Evolutionary conservation across 257 asterid species (phyloP).

Genomic region (Petunia axillaris): DNA sequence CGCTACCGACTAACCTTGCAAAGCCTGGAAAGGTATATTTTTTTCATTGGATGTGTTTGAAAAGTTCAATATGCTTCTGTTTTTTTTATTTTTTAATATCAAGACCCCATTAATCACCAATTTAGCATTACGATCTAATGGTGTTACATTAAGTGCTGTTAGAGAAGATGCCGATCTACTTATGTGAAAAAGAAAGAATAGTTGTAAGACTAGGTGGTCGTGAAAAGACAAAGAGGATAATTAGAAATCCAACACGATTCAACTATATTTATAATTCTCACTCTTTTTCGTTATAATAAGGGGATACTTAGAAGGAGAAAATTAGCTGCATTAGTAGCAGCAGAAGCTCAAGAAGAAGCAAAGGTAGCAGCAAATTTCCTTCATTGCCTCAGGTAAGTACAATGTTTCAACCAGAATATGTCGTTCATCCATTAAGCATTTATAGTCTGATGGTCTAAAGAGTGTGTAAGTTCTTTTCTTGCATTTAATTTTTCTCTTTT

Average conservation of each 20-base stretch:
- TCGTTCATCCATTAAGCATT: not conserved
- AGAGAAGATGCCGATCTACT: not conserved
- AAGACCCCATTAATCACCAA: too few relatives aligned
- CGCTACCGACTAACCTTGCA: slow-evolving; percentile 63
- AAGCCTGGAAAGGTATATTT: slow-evolving; percentile 68
- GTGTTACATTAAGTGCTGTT: not conserved
- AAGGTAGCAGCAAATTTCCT: slow-evolving; percentile 63
- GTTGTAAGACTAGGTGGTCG: too few relatives aligned
- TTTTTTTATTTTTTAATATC: too few relatives aligned
- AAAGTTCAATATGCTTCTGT: too few relatives aligned
- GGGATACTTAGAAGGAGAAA: slow-evolving; percentile 66
- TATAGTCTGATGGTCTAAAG: not conserved
- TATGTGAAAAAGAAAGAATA: too few relatives aligned
- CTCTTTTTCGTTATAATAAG: slow-evolving; percentile 34
- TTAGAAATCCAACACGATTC: too few relatives aligned
- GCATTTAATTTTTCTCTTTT: slow-evolving; percentile 14
- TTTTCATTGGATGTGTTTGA: not conserved
- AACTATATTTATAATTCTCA: too few relatives aligned
- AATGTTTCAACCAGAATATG: not conserved
- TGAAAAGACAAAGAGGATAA: too few relatives aligned
- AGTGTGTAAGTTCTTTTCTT: not conserved
- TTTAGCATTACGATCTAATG: not conserved
- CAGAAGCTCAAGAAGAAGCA: slow-evolving; percentile 85
- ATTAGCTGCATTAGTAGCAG: slow-evolving; percentile 67
- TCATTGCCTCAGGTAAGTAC: slow-evolving; percentile 69